Percentiles rank a stretch among this genome's conserved stretches.
phyloP scores from a whole-genome alignment of 2,329 filamentous ascomycete genomes.

The Botrytis sinoallii region DNA sequence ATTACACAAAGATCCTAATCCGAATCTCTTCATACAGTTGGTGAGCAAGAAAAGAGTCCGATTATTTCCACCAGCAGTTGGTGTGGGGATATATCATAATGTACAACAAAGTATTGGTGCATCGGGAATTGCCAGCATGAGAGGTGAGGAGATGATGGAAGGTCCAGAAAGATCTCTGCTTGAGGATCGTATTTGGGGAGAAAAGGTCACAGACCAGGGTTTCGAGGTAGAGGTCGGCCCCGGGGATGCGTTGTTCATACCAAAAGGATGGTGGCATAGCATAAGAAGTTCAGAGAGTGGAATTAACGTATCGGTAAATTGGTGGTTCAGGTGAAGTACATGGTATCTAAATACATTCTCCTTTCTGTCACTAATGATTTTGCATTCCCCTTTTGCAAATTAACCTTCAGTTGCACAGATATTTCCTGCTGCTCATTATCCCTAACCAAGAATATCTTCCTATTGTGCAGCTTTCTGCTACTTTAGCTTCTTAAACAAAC shows the following conservation, averaged over 20 bases:
- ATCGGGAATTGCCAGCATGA: slow-evolving; percentile 47
- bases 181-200: slow-evolving; percentile 67
- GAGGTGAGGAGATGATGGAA: slow-evolving; percentile 89
- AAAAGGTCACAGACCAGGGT: slow-evolving; percentile 21
- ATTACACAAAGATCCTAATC: slow-evolving; percentile 88
- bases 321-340: slow-evolving; percentile 43
- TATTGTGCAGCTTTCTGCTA: slow-evolving; percentile 7
- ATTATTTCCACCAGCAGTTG: slow-evolving; percentile 63
- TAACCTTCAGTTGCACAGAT: background rate
- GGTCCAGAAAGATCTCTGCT: slow-evolving; percentile 66
- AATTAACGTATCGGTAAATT: slow-evolving; percentile 52
- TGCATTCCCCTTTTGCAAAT: background rate
- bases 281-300: slow-evolving; percentile 59
- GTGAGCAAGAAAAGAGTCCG: slow-evolving; percentile 69
- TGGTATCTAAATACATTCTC: background rate
- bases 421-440: background rate
- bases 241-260: slow-evolving; percentile 75
- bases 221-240: slow-evolving; percentile 50
- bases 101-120: slow-evolving; percentile 42
- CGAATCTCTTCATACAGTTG: slow-evolving; percentile 86
- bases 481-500: slow-evolving; percentile 43
- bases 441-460: background rate
- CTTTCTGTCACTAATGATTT: background rate
- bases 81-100: slow-evolving; percentile 59
- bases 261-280: slow-evolving; percentile 84